Evolutionary conservation across 2,329 filamentous ascomycete species (phyloP).

Genomic region (Ilyonectria destructans): DNA sequence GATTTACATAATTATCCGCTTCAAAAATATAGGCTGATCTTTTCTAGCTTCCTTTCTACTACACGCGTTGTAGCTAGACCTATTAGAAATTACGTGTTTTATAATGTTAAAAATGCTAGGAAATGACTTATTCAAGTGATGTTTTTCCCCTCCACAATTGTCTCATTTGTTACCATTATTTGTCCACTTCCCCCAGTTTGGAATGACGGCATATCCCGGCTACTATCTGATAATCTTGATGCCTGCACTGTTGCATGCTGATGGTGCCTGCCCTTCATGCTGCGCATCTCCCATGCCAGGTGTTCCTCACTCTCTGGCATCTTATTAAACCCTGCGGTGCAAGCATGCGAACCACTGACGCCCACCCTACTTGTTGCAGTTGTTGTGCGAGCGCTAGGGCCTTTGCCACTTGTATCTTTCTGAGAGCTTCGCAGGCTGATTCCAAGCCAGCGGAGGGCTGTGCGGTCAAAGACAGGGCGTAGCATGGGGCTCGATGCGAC

Average conservation of each 20-base stretch:
- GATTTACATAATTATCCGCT: no score
- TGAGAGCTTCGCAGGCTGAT: conserved; percentile 16
- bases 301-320: conserved; percentile 33
- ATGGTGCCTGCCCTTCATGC: not conserved
- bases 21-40: no score
- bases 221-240: not conserved
- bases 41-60: no score
- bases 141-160: not conserved
- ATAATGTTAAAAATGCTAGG: no score
- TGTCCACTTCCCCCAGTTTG: not conserved
- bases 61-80: no score
- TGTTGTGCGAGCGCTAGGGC: not conserved
- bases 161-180: not conserved
- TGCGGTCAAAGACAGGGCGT: conserved; percentile 30
- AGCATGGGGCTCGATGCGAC: conserved; percentile 35
- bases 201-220: not conserved
- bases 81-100: no score
- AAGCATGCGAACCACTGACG: not conserved
- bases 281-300: conserved; percentile 29
- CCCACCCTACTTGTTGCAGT: conserved; percentile 2
- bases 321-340: conserved; percentile 7
- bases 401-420: conserved; percentile 4
- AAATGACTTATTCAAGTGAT: conserved; percentile 20
- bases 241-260: not conserved
- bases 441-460: conserved; percentile 16